Percentiles rank a stretch among this genome's conserved stretches.
These are phyloP conservation scores for Micractinium conductrix DNA, from an alignment of 139 green algal species.

Conservation along the genomic window DNA sequence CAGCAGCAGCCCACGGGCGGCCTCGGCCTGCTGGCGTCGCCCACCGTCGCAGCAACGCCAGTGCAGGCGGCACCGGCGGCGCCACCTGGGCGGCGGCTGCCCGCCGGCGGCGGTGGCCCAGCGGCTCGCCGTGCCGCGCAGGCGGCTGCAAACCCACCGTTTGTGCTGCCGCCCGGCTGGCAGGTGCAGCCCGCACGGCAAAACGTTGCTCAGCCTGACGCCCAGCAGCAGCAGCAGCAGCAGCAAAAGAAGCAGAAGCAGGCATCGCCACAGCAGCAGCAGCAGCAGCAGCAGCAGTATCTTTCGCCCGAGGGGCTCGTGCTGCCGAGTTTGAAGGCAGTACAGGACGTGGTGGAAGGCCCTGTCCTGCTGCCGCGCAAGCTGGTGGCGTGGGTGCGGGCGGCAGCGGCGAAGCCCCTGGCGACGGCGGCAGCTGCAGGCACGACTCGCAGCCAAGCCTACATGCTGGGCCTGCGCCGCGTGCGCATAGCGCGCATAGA, in stretches of 20 bases:
- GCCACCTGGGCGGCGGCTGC: not conserved
- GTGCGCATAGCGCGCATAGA: not conserved
- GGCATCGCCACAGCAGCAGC: not conserved
- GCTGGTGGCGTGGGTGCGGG: not conserved
- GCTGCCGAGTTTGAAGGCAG: conserved; percentile 1
- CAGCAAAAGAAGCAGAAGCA: not conserved
- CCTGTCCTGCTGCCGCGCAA: not conserved
- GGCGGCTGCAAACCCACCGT: not conserved
- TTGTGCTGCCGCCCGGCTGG: not conserved
- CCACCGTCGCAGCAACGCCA: not conserved
- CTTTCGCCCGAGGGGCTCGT: conserved; percentile 14
- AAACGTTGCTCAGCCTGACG: not conserved
- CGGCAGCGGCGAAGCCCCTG: conserved; percentile 8
- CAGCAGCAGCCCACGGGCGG: not conserved
- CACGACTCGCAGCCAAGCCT: not conserved
- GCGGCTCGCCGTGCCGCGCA: not conserved
- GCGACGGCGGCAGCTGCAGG: not conserved
- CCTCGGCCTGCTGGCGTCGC: not conserved
- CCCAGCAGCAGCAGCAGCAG: not conserved
- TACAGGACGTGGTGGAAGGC: conserved; percentile 3
- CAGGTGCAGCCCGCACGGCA: not conserved
- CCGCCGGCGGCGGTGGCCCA: not conserved
- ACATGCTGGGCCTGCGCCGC: conserved; percentile 4
- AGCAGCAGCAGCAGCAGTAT: not conserved
- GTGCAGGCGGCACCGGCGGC: not conserved